phyloP scores from a whole-genome alignment of 768 basidiomycete genomes.

The Mycena latifolia region DNA sequence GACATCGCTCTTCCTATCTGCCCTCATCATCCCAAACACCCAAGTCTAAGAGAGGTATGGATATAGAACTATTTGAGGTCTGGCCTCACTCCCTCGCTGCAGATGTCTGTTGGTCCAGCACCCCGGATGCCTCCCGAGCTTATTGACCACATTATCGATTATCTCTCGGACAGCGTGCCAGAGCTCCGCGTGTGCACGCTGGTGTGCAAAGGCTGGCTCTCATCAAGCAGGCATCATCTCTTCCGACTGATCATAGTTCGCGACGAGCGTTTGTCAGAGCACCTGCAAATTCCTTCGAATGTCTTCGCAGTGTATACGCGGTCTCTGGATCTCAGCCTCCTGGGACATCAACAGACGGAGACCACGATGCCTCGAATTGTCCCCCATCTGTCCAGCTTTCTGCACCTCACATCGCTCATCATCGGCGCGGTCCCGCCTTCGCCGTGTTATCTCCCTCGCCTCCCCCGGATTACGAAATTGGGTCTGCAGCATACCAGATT shows the following conservation, averaged over 20 bases:
- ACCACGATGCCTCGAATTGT: not conserved
- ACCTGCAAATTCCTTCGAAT: not conserved
- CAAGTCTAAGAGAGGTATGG: not conserved
- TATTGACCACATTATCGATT: not conserved
- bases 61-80: not conserved
- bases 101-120: not conserved
- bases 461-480: not conserved
- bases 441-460: not conserved
- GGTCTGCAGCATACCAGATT: not conserved
- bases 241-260: not conserved
- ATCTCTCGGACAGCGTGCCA: not conserved
- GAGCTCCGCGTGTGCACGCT: not conserved
- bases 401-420: not conserved
- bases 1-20: no score
- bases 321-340: not conserved
- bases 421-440: not conserved
- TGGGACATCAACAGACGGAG: not conserved
- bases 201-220: not conserved
- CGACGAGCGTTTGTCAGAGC: not conserved
- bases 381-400: not conserved
- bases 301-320: not conserved
- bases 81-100: not conserved
- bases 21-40: no score
- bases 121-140: not conserved
- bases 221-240: not conserved